Percentiles rank a stretch among this genome's conserved stretches.
These are phyloP conservation scores for Annulohypoxylon nitens DNA, from an alignment of 495 filamentous ascomycete species.

Conservation along the genomic window DNA sequence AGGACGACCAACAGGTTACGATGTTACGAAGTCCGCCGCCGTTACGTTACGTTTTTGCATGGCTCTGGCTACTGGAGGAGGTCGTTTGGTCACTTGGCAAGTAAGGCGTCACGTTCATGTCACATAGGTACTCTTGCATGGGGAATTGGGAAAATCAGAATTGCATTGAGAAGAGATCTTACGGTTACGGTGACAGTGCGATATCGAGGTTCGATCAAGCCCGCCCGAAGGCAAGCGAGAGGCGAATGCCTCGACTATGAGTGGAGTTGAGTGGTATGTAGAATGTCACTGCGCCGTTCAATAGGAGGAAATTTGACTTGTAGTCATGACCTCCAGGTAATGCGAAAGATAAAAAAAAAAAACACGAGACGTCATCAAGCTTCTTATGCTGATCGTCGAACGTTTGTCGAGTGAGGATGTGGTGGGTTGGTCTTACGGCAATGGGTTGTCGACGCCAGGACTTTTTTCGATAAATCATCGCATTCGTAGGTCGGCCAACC, in stretches of 20 bases:
- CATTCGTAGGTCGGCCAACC: too few species aligned
- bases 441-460: too few species aligned
- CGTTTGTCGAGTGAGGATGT: too few species aligned
- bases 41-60: conserved; percentile 6
- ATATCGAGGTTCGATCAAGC: not conserved
- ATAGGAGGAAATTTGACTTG: too few species aligned
- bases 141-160: not conserved
- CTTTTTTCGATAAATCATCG: too few species aligned
- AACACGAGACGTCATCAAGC: too few species aligned
- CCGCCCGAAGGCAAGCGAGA: conserved; percentile 31
- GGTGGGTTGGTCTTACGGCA: too few species aligned
- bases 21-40: conserved; percentile 15
- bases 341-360: too few species aligned
- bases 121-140: conserved; percentile 1
- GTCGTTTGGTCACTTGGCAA: conserved; percentile 4
- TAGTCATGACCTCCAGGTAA: too few species aligned
- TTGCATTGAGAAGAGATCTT: not conserved
- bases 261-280: not conserved
- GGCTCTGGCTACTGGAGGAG: conserved; percentile 8
- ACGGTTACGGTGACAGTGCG: not conserved
- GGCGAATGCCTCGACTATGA: not conserved
- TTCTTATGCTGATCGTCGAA: too few species aligned
- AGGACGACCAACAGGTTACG: conserved; percentile 8
- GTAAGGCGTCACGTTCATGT: conserved; percentile 15
- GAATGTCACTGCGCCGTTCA: not conserved